Base-by-base conservation (phyloP, 2,329 filamentous ascomycete species). In the Ophiostoma ulmi region DNA sequence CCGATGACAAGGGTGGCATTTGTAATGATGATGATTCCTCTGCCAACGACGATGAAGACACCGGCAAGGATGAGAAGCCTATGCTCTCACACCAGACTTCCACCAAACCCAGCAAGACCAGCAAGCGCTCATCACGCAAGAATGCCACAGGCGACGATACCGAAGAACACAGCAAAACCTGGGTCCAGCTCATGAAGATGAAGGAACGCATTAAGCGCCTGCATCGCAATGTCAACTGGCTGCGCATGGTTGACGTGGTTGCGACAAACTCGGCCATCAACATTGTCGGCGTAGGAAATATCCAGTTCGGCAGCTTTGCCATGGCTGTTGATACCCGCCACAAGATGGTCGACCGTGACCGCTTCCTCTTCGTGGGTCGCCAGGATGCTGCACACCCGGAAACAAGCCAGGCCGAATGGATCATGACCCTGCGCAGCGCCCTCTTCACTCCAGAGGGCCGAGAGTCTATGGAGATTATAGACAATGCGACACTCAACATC, bases 331-430 rank as follows among this genome's bases (percentile, higher is more conserved):
- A 99, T 78, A 98, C 95, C 7, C 85, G 96, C 75, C 89, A 88
- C 73, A 96, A 97, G 80, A 94, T 94, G 80, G 92, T 97, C 39
- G 94, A 97, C 77, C 88, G 93, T 70, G 93, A 92, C 72, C 91
- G 93, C 64, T 90, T 97, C 76, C 97, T 97, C 80, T 90, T 94
- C 75, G 92, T 93, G 77, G 86, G 90, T 79, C 88, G 89, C 74
- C 84, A 87, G 74, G 84, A 84, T 63, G 83, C 85, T 36, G 79
- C 79, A 41, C 80, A 79, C 44, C 41, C 41, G 17, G 77, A 88
- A 68, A 88, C 91, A 75, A 85, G 87, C 66, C 93, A 95, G 55
- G 94, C 94, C 1, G 96, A 99, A 82, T 99, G 96, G 94, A 94
- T 96, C 74, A 86, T 97, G 76, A 91, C 91, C 8, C 80, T 94